Conservation (phyloP, 345 rosid species). For the Populus davidiana region DNA sequence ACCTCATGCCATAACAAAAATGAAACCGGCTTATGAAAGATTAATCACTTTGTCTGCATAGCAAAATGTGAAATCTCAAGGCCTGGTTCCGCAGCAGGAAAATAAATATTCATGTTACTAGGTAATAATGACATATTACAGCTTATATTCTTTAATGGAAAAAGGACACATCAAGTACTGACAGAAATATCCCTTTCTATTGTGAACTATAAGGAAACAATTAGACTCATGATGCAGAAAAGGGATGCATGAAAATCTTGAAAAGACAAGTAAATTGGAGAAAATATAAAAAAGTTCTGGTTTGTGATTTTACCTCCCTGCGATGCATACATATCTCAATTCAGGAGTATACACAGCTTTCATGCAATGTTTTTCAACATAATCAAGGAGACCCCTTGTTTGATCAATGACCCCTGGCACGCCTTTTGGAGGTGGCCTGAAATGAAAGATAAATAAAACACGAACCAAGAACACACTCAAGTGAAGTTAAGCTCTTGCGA, state of each 20-base stretch:
- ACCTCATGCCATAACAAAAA: too few species aligned
- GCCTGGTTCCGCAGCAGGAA: too few species aligned
- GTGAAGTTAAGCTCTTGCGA: background rate
- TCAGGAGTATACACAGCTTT: conserved; percentile 74
- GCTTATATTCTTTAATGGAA: too few species aligned
- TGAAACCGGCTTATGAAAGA: too few species aligned
- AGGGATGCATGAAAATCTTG: background rate
- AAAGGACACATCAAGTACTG: too few species aligned
- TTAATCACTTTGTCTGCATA: too few species aligned
- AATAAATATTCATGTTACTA: too few species aligned
- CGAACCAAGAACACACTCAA: background rate
- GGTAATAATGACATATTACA: too few species aligned
- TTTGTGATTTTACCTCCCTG: conserved; percentile 61
- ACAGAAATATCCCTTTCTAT: too few species aligned
- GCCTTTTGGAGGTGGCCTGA: conserved; percentile 91
- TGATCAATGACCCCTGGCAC: conserved; percentile 77
- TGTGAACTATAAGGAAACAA: too few species aligned
- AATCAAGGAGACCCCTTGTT: conserved; percentile 85
- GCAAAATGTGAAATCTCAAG: too few species aligned
- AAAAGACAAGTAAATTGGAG: background rate
- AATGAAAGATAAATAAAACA: background rate
- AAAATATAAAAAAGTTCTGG: background rate
- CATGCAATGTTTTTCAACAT: conserved; percentile 62
- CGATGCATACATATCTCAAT: conserved; percentile 80
- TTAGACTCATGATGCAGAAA: too few species aligned